These are phyloP conservation scores for Musa itinerans DNA, from an alignment of 176 grass and related monocot genomes.

Conservation along the genomic window DNA sequence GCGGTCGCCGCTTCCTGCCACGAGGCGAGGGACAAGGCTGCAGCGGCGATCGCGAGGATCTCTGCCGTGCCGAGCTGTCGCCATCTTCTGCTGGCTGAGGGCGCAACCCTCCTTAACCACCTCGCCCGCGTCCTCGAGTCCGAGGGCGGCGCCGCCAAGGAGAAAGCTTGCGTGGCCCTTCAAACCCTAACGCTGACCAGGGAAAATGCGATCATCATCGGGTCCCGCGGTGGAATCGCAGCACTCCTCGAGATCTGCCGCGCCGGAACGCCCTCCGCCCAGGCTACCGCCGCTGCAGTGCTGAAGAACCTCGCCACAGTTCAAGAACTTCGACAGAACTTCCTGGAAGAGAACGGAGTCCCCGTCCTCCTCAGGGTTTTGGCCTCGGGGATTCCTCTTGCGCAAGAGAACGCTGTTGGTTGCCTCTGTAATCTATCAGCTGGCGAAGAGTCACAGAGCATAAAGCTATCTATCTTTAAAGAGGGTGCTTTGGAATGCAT, in stretches of 20 bases:
- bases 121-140: conserved; percentile 23
- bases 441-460: conserved; percentile 41
- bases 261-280: conserved; percentile 45
- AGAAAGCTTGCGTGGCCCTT: conserved; percentile 42
- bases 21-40: conserved; percentile 17
- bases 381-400: conserved; percentile 47
- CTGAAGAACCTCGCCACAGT: conserved; percentile 47
- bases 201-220: conserved; percentile 38
- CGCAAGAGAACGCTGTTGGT: conserved; percentile 49
- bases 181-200: conserved; percentile 40
- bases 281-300: conserved; percentile 56
- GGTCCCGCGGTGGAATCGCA: conserved; percentile 50
- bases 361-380: conserved; percentile 47
- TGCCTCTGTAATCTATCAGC: conserved; percentile 67
- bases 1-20: background rate
- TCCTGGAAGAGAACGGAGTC: conserved; percentile 54
- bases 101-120: conserved; percentile 11
- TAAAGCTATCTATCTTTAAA: conserved; percentile 71
- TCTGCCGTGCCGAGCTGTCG: conserved; percentile 20
- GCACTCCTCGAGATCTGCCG: conserved; percentile 57
- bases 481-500: conserved; percentile 58
- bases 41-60: conserved; percentile 10
- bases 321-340: conserved; percentile 39
- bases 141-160: conserved; percentile 16
- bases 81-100: conserved; percentile 11